phyloP scores from a whole-genome alignment of 768 basidiomycete genomes.

The Kwoniella newhampshirensis region DNA sequence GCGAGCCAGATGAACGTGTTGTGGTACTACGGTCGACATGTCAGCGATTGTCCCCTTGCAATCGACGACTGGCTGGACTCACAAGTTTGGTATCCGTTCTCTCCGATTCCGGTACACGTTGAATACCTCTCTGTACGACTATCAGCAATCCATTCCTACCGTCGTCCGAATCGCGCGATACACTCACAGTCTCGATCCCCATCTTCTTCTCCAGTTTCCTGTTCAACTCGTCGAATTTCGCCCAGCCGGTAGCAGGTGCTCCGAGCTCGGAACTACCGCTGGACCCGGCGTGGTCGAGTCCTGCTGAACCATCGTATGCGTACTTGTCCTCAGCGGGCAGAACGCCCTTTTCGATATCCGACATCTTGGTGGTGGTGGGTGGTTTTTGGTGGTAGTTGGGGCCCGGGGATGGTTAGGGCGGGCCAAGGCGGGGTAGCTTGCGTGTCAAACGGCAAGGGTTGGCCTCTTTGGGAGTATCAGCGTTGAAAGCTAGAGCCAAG shows the following conservation, averaged over 20 bases:
- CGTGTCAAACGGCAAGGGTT: neutral
- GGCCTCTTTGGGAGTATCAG: too few species aligned
- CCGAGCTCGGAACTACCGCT: constrained; percentile 2
- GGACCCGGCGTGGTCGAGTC: constrained; percentile 20
- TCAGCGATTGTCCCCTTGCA: neutral
- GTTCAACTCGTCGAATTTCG: constrained; percentile 25
- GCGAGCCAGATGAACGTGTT: constrained; percentile 32
- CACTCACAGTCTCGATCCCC: constrained; percentile 34
- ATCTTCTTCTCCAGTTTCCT: constrained; percentile 22
- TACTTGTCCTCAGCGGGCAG: neutral
- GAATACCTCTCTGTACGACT: constrained; percentile 29
- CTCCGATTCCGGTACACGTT: constrained; percentile 28
- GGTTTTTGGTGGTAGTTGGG: neutral
- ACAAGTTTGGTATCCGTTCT: constrained; percentile 24
- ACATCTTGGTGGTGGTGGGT: too few species aligned
- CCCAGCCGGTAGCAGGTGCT: constrained; percentile 12
- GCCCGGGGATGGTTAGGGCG: too few species aligned
- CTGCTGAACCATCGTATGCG: constrained; percentile 11
- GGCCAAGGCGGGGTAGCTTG: neutral
- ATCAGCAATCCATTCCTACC: neutral
- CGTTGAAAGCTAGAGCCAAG: too few species aligned
- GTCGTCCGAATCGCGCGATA: neutral
- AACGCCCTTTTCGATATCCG: constrained; percentile 1
- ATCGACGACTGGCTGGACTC: neutral
- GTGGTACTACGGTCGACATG: constrained; percentile 6